A percentile compares a stretch with the other conserved stretches of the same genome.
phyloP scores from a whole-genome alignment of 148 eudicot species.

The Vaccinium myrtillus region DNA sequence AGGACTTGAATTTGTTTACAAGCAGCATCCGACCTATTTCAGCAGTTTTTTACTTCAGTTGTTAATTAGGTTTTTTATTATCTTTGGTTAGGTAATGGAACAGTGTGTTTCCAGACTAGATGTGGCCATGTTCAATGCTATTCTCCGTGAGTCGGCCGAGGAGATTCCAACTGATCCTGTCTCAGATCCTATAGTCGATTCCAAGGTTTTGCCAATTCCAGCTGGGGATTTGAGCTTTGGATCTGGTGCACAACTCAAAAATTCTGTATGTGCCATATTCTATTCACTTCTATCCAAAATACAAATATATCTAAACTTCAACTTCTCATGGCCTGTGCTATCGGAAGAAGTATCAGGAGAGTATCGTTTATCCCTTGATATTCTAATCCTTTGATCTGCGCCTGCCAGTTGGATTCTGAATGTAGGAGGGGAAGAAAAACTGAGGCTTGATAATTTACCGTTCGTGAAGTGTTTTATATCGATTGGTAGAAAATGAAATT shows the following conservation, averaged over 20 bases:
- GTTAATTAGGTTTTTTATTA: not conserved
- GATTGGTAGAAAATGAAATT: not conserved
- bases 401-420: not conserved
- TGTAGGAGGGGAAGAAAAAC: not conserved
- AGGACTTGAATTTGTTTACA: not conserved
- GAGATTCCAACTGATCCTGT: constrained; percentile 94
- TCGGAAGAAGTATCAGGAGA: no score
- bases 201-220: constrained; percentile 84
- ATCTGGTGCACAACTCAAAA: constrained; percentile 95
- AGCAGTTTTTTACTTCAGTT: not conserved
- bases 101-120: constrained; percentile 81
- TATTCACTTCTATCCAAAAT: constrained; percentile 6
- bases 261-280: constrained; percentile 54
- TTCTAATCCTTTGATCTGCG: not conserved
- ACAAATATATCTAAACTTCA: not conserved
- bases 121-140: constrained; percentile 97
- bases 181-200: constrained; percentile 86
- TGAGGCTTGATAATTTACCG: not conserved
- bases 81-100: constrained; percentile 69
- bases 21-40: not conserved
- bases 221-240: constrained; percentile 96
- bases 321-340: not conserved
- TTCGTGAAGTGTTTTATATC: not conserved
- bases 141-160: constrained; percentile 80
- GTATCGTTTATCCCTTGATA: not conserved